Base-by-base conservation (phyloP, 1,284 basidiomycete species). In the Flammula alnicola region DNA sequence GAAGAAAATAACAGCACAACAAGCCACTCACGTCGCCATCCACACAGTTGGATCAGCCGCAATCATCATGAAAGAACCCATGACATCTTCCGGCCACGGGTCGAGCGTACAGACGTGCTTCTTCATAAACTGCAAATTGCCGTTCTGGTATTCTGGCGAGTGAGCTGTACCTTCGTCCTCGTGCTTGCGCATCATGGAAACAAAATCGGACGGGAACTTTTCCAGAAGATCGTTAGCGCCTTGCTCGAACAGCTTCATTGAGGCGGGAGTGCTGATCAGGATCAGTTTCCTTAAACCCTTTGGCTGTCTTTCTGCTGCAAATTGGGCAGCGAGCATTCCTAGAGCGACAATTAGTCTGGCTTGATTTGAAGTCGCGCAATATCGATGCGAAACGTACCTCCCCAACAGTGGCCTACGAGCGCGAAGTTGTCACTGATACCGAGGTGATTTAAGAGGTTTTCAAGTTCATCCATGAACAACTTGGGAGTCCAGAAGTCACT, bases 331-430 rank as follows among this genome's bases (percentile, higher is more conserved):
- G 16, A 81, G 63, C 68, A 79, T 79, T 8, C 51, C 55, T 55
- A 38, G 14, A 37, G 6, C n/a, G 9, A 23, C 19, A 11, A 26
- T 3, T 9, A 42, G 10, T 19, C 6, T 32, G 32, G 7, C 43
- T 14, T 6, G 16, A n/a, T 36, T 9, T 7, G 26, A 7, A 4
- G 2, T 5, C 4, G 5, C 3, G 4, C 6, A 32, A 22, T 7
- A 10, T 22, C 22, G 1, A 2, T 11, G 12, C 4, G 17, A 23
- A 3, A 30, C 47, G 14, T 38, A 6, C 60, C 77, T 22, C 79
- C 80, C 73, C 75, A 80, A 10, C 74, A 79, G 39, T 80, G 78
- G 0, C 78, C 79, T 9, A 75, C 54, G 3, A 80, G 52, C 53
- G 72, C 69, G 55, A 71, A 80, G 33, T 69, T 53, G 12, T 64